Evolutionary conservation across 108 stramenopile genomes (phyloP).

Genomic region (Epithemia pelagica): DNA sequence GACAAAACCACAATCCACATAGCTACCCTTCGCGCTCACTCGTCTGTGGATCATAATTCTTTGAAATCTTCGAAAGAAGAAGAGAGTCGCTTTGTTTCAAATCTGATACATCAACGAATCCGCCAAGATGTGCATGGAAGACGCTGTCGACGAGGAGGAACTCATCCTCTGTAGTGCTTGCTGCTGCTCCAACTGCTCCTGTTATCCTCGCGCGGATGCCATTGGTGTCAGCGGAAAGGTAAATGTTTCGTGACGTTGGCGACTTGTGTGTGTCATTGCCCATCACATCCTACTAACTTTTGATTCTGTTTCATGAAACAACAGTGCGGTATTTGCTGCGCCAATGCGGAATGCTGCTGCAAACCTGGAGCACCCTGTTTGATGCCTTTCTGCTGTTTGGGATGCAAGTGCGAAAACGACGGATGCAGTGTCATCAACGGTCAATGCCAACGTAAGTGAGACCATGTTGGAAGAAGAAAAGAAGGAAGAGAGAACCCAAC

Average conservation of each 20-base stretch:
- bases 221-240: constrained; percentile 10
- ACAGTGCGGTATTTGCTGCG: constrained; percentile 20
- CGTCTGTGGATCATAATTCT: no score
- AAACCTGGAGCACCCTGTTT: constrained; percentile 52
- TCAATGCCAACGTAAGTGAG: constrained; percentile 38
- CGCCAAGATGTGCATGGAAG: constrained; percentile 20
- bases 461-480: no score
- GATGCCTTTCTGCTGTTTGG: constrained; percentile 24
- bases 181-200: constrained; percentile 36
- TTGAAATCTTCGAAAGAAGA: no score
- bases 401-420: constrained; percentile 24
- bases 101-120: no score
- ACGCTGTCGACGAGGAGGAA: constrained; percentile 69
- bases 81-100: no score
- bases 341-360: constrained; percentile 56
- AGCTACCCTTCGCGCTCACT: no score
- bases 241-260: no score
- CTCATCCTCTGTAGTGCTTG: constrained; percentile 63
- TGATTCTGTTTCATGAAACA: no score
- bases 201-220: background rate
- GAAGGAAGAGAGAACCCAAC: no score
- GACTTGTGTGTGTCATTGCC: no score
- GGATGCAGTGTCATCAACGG: constrained; percentile 45
- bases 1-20: no score
- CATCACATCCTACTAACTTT: no score